phyloP scores from a whole-genome alignment of 2,329 filamentous ascomycete genomes.

The Phaeophleospora eucalypticola region DNA sequence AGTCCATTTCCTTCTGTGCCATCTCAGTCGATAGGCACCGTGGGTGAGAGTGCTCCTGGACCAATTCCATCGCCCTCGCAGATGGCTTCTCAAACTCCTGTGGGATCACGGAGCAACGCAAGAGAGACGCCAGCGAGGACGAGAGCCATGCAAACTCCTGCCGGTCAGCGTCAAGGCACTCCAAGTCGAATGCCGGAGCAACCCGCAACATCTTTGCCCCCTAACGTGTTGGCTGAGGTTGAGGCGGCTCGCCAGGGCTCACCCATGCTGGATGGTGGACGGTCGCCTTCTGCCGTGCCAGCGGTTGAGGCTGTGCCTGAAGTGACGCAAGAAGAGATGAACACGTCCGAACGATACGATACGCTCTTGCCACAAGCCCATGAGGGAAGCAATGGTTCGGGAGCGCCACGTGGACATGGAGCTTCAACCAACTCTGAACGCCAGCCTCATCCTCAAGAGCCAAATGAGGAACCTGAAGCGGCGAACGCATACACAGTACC shows the following conservation, averaged over 20 bases:
- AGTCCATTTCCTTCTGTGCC: slow-evolving; percentile 26
- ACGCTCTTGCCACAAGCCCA: slow-evolving; percentile 30
- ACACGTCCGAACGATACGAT: slow-evolving; percentile 32
- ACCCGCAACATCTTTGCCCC: slow-evolving; percentile 22
- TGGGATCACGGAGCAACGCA: no score
- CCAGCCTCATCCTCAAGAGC: neutral
- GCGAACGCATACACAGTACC: slow-evolving; percentile 25
- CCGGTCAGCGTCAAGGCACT: neutral
- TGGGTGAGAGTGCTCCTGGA: slow-evolving; percentile 23
- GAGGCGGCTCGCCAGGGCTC: slow-evolving; percentile 17
- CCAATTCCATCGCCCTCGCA: slow-evolving; percentile 6
- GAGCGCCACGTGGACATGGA: neutral
- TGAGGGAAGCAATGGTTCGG: slow-evolving; percentile 4
- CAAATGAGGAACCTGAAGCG: slow-evolving; percentile 14
- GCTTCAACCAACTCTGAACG: no score
- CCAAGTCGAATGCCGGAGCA: slow-evolving; percentile 3
- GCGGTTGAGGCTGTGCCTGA: slow-evolving; percentile 23
- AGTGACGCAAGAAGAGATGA: slow-evolving; percentile 32
- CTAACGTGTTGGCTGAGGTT: slow-evolving; percentile 19
- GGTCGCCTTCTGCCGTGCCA: slow-evolving; percentile 34
- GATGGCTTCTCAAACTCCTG: no score
- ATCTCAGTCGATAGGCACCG: slow-evolving; percentile 13
- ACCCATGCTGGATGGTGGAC: slow-evolving; percentile 17
- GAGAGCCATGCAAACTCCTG: neutral
- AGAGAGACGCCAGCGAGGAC: no score